Conservation (phyloP, 2,329 filamentous ascomycete genomes). For the Penicillium aurantiogriseum region DNA sequence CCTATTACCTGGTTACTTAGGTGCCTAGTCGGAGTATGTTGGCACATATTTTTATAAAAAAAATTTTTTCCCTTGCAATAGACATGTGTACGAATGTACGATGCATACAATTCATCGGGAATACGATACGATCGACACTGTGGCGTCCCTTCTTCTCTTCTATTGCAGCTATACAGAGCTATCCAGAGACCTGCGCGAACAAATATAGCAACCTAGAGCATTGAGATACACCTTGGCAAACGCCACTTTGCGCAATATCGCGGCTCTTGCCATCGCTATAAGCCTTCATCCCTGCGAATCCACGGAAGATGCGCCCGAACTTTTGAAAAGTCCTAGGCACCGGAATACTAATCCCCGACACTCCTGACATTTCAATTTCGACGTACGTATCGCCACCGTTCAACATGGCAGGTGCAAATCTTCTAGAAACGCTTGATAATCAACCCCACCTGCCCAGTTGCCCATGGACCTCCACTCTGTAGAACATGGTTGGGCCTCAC, state of each 20-base stretch:
- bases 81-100: neutral
- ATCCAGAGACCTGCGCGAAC: neutral
- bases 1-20: neutral
- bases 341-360: neutral
- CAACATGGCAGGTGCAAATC: neutral
- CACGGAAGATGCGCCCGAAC: conserved; percentile 1
- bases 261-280: neutral
- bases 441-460: neutral
- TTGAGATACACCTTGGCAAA: neutral
- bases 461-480: neutral
- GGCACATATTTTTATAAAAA: neutral
- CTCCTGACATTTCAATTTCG: neutral
- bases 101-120: neutral
- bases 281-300: neutral
- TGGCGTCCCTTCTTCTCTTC: neutral
- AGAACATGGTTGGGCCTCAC: neutral
- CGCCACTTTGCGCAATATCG: neutral
- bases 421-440: conserved; percentile 4
- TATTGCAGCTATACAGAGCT: neutral
- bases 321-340: neutral
- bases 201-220: conserved; percentile 5
- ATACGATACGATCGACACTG: neutral
- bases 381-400: neutral
- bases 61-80: neutral
- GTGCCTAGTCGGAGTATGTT: neutral